Evolutionary conservation across 208 protist genomes (phyloP), one percentile per base, ranked within the genome.

Genomic region (Crithidia thermophila): DNA sequence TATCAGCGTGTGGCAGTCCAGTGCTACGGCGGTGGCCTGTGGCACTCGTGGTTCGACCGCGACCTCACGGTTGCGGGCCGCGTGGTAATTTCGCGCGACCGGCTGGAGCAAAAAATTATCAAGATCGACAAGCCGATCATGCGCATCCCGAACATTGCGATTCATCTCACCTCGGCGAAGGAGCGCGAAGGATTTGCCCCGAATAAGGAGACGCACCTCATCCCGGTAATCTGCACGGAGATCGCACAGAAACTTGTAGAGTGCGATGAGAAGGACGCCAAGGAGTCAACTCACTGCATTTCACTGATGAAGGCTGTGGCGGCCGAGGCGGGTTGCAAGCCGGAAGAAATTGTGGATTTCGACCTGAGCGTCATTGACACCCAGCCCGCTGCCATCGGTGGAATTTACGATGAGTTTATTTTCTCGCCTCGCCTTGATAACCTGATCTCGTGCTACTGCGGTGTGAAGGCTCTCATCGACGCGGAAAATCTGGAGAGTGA

Each of bases 381-480:
- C 0, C 97, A 99, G 59, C 77, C 82, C 13, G 84, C 90, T 7
- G 66, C 66, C 21, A 82, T 99, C 47, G 97, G 97, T 42, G 98
- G 98, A 20, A 73, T 84, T 14, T 71, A 85, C 43, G 78, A 98
- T 57, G 98, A 99, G 77, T 99, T 98, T 77, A 90, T 99, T 58
- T 98, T 97, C 63, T 85, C 97, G 8, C 85, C 96, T 25, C 82
- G 98, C 46, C 62, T 99, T 10, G 98, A 99, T 67, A 99, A 99
- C 73, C 81, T 98, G 0, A 69, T 95, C 21, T 97, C 88, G 46
- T 99, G 96, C 66, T 99, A 94, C 80, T 98, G 89, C 61, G 77
- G 85, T 5, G 71, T 98, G 2, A 70, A 97, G 67, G 94, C 85
- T 7, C 51, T 98, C 33, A 39, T 92, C 6, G 57, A 79, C n/a